Evolutionary conservation across 2,329 filamentous ascomycete species (phyloP).

Genomic region (Raffaelea deltoideospora): DNA sequence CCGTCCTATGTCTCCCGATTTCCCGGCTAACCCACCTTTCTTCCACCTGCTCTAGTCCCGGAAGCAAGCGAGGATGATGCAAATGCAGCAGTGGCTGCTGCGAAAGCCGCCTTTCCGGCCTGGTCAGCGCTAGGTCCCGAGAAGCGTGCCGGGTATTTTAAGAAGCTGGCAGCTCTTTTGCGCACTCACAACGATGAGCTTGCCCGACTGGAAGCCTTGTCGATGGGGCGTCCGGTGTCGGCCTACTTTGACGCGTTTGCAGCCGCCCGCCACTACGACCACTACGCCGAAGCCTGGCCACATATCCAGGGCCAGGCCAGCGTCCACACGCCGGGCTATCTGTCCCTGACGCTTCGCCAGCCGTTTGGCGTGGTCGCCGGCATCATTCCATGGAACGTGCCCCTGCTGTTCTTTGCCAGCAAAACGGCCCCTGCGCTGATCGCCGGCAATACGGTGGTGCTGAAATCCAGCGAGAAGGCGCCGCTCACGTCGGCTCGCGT

Average conservation of each 20-base stretch:
- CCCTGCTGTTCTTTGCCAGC: slow-evolving; percentile 50
- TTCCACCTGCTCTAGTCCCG: slow-evolving; percentile 16
- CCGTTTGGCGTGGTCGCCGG: slow-evolving; percentile 35
- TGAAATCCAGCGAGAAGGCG: slow-evolving; percentile 44
- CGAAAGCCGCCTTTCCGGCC: slow-evolving; percentile 25
- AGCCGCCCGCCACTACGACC: slow-evolving; percentile 21
- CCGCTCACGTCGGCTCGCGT: slow-evolving; percentile 41
- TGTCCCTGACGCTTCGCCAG: slow-evolving; percentile 30
- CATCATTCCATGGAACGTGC: slow-evolving; percentile 54
- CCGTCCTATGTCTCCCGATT: neutral
- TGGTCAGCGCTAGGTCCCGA: slow-evolving; percentile 26
- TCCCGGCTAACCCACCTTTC: neutral
- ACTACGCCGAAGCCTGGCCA: slow-evolving; percentile 26
- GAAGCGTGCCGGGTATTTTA: slow-evolving; percentile 23
- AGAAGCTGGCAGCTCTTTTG: slow-evolving; percentile 29
- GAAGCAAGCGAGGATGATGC: slow-evolving; percentile 28
- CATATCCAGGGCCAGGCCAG: slow-evolving; percentile 28
- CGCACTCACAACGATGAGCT: slow-evolving; percentile 24
- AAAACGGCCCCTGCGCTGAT: slow-evolving; percentile 49
- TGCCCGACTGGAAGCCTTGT: slow-evolving; percentile 26
- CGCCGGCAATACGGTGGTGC: slow-evolving; percentile 39
- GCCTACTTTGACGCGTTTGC: slow-evolving; percentile 21
- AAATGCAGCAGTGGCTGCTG: slow-evolving; percentile 26
- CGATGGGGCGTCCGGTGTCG: slow-evolving; percentile 27
- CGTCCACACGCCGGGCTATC: slow-evolving; percentile 30